A percentile compares a stretch with the other conserved stretches of the same genome.
Evolutionary conservation across 495 filamentous ascomycete species (phyloP).

Genomic region (Sphaerosporella brunnea): DNA sequence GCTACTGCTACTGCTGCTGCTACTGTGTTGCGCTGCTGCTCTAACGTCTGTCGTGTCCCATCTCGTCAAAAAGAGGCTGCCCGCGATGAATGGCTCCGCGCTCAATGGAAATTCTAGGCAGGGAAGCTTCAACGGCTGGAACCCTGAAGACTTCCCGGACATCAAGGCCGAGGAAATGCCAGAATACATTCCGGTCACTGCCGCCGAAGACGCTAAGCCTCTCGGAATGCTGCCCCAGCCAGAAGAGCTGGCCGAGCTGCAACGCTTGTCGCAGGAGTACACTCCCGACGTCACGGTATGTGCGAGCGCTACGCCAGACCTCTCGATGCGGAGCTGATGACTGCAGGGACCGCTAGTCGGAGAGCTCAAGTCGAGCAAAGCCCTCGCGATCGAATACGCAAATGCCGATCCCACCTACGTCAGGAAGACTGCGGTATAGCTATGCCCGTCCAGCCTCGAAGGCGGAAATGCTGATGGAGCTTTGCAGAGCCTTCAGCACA

Average conservation of each 20-base stretch:
- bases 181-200: too few relatives aligned
- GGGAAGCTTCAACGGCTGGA: too few relatives aligned
- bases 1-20: too few relatives aligned
- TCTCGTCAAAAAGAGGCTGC: too few relatives aligned
- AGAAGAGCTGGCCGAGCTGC: conserved; percentile 34
- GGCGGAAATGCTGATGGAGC: background rate
- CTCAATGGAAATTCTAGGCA: too few relatives aligned
- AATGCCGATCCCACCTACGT: conserved; percentile 73
- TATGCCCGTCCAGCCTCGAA: background rate
- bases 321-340: conserved; percentile 7
- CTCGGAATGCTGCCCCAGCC: too few relatives aligned
- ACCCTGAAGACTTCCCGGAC: too few relatives aligned
- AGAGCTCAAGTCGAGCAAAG: conserved; percentile 53
- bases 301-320: conserved; percentile 9
- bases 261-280: conserved; percentile 43
- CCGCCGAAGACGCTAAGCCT: too few relatives aligned
- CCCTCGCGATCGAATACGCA: conserved; percentile 73
- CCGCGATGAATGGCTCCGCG: too few relatives aligned
- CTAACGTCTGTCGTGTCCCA: too few relatives aligned
- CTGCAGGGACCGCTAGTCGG: conserved; percentile 68
- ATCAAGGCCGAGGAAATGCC: too few relatives aligned
- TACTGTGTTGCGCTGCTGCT: too few relatives aligned
- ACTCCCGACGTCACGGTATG: conserved; percentile 48
- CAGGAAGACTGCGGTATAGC: conserved; percentile 65
- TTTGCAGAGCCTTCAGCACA: conserved; percentile 31